Base-by-base conservation (phyloP, 495 filamentous ascomycete species). In the Neurospora sp. region DNA sequence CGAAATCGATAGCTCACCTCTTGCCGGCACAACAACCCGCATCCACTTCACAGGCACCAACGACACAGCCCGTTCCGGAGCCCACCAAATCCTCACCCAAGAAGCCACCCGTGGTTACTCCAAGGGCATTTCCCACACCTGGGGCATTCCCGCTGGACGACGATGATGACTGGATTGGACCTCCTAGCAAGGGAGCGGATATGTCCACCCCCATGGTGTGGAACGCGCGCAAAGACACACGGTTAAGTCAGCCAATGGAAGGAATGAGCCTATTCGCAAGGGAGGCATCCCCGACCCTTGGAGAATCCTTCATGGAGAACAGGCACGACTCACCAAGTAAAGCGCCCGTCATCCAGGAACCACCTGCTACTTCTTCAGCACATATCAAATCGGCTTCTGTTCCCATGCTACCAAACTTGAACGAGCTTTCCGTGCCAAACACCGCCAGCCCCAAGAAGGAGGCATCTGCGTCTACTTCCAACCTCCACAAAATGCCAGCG, bases 101-200 rank as follows among this genome's bases (percentile, higher is more conserved):
- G 74, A 80, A 78, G 42, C 79, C 77, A 44, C 71, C 78, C 10
- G 73, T 76, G 11, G 70, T 77, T 11, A 66, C 54, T 18, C 54
- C 54, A 9, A 66, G 54, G 6, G 54, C 54, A 18, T 66, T 66
- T 66, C 69, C 78, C 6, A 80, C 85, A 4, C 86, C 87, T 10
- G 86, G 88, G 11, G 83, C 86, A n/a, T 88, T 88, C 76, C 86
- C 86, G 3, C 86, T 89, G 42, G 86, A 89, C 72, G 89, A 91
- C 41, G 90, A 93, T 18, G 93, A 94, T 78, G 93, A 96, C 75
- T 97, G 94, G 94, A 96, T 96, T 74, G 90, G 87, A 70, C 88
- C 90, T 5, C 85, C 90, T 72, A 82, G 75, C 31, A 76, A 72
- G 78, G 62, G 71, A 77, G 72, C 77, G 1, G 54, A 69, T n/a